These are phyloP conservation scores for Aureobasidium sp. DNA, from an alignment of 2,329 filamentous ascomycete species.

Conservation along the genomic window DNA sequence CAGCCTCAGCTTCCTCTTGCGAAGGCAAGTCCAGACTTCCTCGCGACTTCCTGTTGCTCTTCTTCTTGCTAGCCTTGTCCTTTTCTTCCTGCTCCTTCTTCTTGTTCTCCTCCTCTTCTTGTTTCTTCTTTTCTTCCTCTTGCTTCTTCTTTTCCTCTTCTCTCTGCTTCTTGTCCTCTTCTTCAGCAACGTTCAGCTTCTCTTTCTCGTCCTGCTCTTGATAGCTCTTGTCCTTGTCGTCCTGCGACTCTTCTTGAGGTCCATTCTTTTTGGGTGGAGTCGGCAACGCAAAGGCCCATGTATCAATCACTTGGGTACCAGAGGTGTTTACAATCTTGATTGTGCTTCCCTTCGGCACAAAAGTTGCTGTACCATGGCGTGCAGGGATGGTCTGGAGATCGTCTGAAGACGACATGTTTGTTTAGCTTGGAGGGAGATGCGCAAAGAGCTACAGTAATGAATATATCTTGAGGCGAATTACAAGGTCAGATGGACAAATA, in stretches of 20 bases:
- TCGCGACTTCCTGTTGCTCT: conserved; percentile 5
- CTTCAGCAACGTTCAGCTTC: conserved; percentile 23
- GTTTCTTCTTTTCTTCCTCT: too few relatives aligned
- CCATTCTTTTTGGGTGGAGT: conserved; percentile 33
- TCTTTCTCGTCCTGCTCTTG: conserved; percentile 20
- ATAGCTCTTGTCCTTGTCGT: conserved; percentile 17
- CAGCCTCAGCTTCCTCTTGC: conserved; percentile 13
- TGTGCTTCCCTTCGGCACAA: conserved; percentile 38
- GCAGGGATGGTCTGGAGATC: conserved; percentile 37
- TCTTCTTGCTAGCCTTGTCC: conserved; percentile 1
- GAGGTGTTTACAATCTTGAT: conserved; percentile 44
- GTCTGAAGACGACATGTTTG: background rate
- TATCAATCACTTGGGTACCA: conserved; percentile 40
- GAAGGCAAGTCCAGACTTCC: conserved; percentile 11
- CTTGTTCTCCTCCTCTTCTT: too few relatives aligned
- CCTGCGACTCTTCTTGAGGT: conserved; percentile 14
- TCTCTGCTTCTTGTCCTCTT: conserved; percentile 18
- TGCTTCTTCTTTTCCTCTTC: conserved; percentile 6
- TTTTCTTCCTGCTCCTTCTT: conserved; percentile 15
- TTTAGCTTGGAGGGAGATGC: background rate
- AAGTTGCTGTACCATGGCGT: conserved; percentile 41
- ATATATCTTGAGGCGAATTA: background rate
- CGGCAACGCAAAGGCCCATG: conserved; percentile 40
- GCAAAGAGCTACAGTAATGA: background rate
- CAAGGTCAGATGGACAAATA: background rate